Evolutionary conservation across 2,329 filamentous ascomycete species (phyloP), one percentile per base, ranked within the genome.

Genomic region (Emmonsiellopsis sp.): DNA sequence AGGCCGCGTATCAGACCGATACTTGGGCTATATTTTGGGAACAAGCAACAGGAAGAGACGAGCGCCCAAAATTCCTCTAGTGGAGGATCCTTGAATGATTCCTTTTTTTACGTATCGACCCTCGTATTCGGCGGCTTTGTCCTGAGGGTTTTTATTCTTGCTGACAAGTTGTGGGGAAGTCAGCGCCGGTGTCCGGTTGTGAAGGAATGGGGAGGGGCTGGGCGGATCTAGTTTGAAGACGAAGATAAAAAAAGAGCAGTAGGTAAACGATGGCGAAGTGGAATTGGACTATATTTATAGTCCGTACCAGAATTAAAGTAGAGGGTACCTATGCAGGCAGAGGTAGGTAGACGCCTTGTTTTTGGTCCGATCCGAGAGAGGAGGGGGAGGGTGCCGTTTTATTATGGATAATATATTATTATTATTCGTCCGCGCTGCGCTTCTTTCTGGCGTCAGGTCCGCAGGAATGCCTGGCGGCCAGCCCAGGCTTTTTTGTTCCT

Each of bases 221-320:
- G 21, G 21, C 21, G 31, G 21, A 10, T 7, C 14, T n/a, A 14
- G 34, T 39, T 10, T 39, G 36, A n/a, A 27, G 39, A 31, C 40
- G 10, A 40, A 14, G 10, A 40, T 49, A 39, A 49, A 39, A 40
- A 27, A 49, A n/a, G 46, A 31, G 21, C 14, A 5, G 36, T 27
- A 21, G 10, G 40, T 42, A 39, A 2, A n/a, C 31, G 32, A 13
- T 3, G 40, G 21, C 34, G 36, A 40, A 14, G 46, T 27, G 11
- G 46, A 36, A 31, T 49, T 39, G 31, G 46, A 49, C 17, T 31
- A 49, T 49, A 49, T 40, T 49, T 49, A 49, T 49, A 49, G 46
- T 39, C 36, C 32, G 17, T 21, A 14, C 10, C 6, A 33, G 17
- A 40, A 31, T 49, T 49, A 17, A 49, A 14, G 46, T 31, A 40